Evolutionary conservation across 106 monocot species (phyloP).

Genomic region (Dendrobium catenatum): DNA sequence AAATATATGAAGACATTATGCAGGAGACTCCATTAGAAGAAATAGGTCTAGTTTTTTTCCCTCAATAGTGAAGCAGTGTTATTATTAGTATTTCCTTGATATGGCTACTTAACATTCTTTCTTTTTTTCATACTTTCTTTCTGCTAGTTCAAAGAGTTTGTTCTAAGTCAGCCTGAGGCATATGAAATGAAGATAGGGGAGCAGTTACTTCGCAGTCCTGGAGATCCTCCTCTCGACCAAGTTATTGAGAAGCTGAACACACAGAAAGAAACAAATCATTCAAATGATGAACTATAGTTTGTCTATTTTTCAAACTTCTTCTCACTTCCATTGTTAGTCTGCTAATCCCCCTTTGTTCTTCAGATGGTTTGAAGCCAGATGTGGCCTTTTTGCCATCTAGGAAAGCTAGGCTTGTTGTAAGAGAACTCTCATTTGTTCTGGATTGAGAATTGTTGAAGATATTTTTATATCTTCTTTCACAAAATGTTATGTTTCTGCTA

Average conservation of each 20-base stretch:
- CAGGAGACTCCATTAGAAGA: too few species aligned
- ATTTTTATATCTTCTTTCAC: too few species aligned
- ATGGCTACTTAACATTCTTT: neutral
- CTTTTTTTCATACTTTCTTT: neutral
- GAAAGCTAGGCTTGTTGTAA: too few species aligned
- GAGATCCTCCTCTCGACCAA: conserved; percentile 82
- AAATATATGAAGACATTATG: too few species aligned
- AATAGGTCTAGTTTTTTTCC: too few species aligned
- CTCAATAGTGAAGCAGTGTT: too few species aligned
- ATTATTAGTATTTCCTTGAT: too few species aligned
- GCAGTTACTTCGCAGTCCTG: conserved; percentile 58
- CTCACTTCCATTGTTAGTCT: neutral
- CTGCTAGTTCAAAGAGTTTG: conserved; percentile 73
- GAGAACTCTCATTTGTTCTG: too few species aligned
- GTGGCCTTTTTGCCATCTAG: neutral
- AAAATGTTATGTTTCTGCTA: too few species aligned
- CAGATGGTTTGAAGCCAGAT: neutral
- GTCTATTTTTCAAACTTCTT: neutral
- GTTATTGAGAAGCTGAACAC: conserved; percentile 36
- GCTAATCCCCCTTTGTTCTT: neutral
- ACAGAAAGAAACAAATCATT: conserved; percentile 4
- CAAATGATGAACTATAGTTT: conserved; percentile 27
- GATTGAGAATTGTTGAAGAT: too few species aligned
- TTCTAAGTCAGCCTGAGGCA: conserved; percentile 73
- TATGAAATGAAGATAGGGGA: conserved; percentile 93